Percentiles rank a stretch among this genome's conserved stretches.
These are phyloP conservation scores for Colletotrichum ledebouriae DNA, from an alignment of 2,329 filamentous ascomycete species.

Conservation along the genomic window DNA sequence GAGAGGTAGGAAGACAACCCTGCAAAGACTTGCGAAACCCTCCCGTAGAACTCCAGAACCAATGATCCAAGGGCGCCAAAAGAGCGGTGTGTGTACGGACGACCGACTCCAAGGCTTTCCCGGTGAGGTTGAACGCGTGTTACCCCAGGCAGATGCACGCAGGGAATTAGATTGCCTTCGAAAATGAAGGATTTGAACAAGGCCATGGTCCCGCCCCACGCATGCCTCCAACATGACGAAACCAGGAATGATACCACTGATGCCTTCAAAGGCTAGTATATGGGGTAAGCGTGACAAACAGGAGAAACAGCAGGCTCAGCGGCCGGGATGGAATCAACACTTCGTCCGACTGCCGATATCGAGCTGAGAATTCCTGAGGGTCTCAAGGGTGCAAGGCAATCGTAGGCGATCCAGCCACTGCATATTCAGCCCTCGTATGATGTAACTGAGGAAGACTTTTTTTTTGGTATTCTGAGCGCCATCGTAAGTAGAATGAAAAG, in stretches of 20 bases:
- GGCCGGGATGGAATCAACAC: background rate
- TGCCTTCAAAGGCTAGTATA: background rate
- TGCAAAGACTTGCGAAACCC: conserved; percentile 33
- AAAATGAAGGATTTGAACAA: conserved; percentile 20
- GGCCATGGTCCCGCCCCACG: conserved; percentile 1
- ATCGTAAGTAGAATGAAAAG: no score
- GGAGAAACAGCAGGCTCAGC: conserved; percentile 13
- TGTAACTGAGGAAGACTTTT: no score
- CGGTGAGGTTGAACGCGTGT: conserved; percentile 23
- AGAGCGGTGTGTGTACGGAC: conserved; percentile 22
- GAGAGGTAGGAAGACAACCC: conserved; percentile 25
- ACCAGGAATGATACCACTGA: background rate
- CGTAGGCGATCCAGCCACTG: no score
- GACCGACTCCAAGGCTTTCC: conserved; percentile 2
- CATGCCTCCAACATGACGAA: conserved; percentile 7
- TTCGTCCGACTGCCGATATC: background rate
- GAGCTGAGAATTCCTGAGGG: no score
- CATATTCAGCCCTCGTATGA: no score
- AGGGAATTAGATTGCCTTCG: conserved; percentile 30
- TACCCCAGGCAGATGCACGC: conserved; percentile 33
- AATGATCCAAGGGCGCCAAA: conserved; percentile 19
- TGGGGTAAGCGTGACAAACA: conserved; percentile 17
- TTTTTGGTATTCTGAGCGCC: no score
- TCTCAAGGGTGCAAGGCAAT: no score
- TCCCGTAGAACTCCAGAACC: conserved; percentile 38